Base-by-base conservation (phyloP, 2,329 filamentous ascomycete genomes). In the Beauveria sp. region DNA sequence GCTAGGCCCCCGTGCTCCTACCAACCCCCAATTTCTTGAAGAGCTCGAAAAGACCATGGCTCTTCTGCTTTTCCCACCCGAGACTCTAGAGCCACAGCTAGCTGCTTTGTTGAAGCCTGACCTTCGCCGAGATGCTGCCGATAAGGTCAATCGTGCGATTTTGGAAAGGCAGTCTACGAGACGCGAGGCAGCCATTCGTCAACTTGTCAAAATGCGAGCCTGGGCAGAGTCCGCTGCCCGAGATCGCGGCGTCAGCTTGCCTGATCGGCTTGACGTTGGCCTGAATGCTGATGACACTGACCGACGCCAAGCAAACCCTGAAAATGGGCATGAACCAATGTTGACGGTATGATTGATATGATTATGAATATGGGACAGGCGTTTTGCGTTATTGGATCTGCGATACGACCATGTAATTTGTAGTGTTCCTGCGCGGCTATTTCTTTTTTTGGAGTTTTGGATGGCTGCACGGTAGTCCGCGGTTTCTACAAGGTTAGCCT, bases 11-110 rank as follows among this genome's bases (percentile, higher is more conserved):
- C 86, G 91, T 60, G 94, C 93, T 8, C 87, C 92, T 0, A 90
- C 86, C 5, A 91, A 92, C 66, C 82, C 84, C 4, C 85, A 88
- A 50, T 97, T 96, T 66, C 80, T 97, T 14, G 84, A 89, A 65
- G 92, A 96, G 63, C 80, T 99, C 12, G 94, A 99, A 74, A 85
- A 88, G 70, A 97, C 94, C 0, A 96, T 99, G 87, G 89, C 91
- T 0, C 81, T 99, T 46, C 80, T 99, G 44, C 88, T 99, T 48
- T 96, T 97, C 67, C 87, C 91, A 1, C 82, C 85, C n/a, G 89
- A 94, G 58, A 88, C 85, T 57, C 81, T 97, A 43, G 85, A 90
- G 50, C 86, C 90, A 2, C 85, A 90, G 54, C 79, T 97, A 37
- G 86, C 88, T 43, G 84, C 85, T 52, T 79, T 99, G 30, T 78